Evolutionary conservation across 2,329 filamentous ascomycete species (phyloP).

Genomic region (Verticillium nonalfalfae): DNA sequence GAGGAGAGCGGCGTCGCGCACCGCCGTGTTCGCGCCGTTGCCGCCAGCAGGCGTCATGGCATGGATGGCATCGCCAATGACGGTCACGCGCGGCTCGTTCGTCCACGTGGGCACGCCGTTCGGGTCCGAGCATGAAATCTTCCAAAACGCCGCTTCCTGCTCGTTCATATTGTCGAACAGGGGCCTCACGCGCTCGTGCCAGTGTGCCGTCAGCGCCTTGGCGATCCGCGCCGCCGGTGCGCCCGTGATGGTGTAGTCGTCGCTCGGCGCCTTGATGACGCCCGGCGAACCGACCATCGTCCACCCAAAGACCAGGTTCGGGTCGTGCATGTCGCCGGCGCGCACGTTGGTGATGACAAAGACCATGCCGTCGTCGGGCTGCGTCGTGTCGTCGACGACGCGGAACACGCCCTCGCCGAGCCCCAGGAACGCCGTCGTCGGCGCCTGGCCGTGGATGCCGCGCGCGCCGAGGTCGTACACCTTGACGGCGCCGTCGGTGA

Average conservation of each 20-base stretch:
- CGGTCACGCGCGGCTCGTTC: slow-evolving; percentile 50
- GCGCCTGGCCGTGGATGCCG: slow-evolving; percentile 60
- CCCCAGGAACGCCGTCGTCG: slow-evolving; percentile 52
- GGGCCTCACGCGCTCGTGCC: slow-evolving; percentile 49
- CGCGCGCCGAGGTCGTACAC: slow-evolving; percentile 57
- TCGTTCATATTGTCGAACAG: slow-evolving; percentile 53
- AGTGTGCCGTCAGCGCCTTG: slow-evolving; percentile 44
- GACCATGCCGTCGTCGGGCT: slow-evolving; percentile 34
- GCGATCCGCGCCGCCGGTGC: slow-evolving; percentile 50
- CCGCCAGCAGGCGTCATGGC: slow-evolving; percentile 53
- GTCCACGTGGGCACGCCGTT: slow-evolving; percentile 53
- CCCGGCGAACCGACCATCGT: slow-evolving; percentile 54
- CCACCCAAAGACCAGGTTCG: slow-evolving; percentile 53
- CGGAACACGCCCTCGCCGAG: slow-evolving; percentile 59
- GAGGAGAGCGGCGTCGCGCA: slow-evolving; percentile 47
- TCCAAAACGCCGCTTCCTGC: slow-evolving; percentile 57
- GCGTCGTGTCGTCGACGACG: slow-evolving; percentile 37
- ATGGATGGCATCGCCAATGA: slow-evolving; percentile 53
- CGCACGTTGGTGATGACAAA: slow-evolving; percentile 60
- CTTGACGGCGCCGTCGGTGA: slow-evolving; percentile 51
- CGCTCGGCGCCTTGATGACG: slow-evolving; percentile 49
- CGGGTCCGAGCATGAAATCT: slow-evolving; percentile 57
- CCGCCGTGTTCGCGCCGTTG: slow-evolving; percentile 51
- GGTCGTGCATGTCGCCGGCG: slow-evolving; percentile 51
- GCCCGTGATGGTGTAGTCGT: slow-evolving; percentile 54